Evolutionary conservation across 2,329 filamentous ascomycete species (phyloP), one percentile per base, ranked within the genome.

Genomic region (Rhinocladiella similis): DNA sequence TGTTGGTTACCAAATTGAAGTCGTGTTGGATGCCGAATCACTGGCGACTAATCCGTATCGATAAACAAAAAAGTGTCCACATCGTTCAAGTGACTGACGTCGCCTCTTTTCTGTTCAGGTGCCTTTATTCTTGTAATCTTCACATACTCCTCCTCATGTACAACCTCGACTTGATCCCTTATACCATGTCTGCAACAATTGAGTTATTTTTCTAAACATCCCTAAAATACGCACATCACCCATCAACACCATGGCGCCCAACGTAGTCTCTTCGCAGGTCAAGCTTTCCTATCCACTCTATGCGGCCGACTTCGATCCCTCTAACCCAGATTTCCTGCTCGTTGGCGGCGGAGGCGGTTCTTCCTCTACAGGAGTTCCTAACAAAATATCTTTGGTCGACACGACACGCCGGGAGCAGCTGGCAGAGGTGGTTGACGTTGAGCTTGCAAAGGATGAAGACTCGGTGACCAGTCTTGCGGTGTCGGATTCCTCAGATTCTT

Each of bases 341-440:
- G 89, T 96, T 36, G 91, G 88, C 58, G 93, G 93, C 50, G 93
- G 93, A 60, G 93, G 93, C 63, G 93, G 93, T 49, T 86, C 90
- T 62, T 86, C 89, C 47, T 84, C 85, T 63, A 91, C 84, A 64
- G 91, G 91, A 43, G 89, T 96, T 19, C 85, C 86, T 54, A 96
- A 96, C 78, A 91, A 91, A 73, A 91, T 96, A 68, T 63, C 84
- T 27, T 77, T 91, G 13, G 80, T 96, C 61, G 86, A 93, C 70
- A 81, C 86, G n/a, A 84, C 83, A 16, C 77, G 77, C 66, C 85
- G 83, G 36, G 78, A 83, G 54, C 83, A 86, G 47, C 76, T 90
- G 48, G 80, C 85, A 61, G 77, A 87, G 63, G 77, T 81, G 19
- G 83, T 86, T 62, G 89, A 96, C 65, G 80, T 93, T 67, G 85